Base-by-base conservation (phyloP, 2,329 filamentous ascomycete genomes). In the Xylaria sp. region DNA sequence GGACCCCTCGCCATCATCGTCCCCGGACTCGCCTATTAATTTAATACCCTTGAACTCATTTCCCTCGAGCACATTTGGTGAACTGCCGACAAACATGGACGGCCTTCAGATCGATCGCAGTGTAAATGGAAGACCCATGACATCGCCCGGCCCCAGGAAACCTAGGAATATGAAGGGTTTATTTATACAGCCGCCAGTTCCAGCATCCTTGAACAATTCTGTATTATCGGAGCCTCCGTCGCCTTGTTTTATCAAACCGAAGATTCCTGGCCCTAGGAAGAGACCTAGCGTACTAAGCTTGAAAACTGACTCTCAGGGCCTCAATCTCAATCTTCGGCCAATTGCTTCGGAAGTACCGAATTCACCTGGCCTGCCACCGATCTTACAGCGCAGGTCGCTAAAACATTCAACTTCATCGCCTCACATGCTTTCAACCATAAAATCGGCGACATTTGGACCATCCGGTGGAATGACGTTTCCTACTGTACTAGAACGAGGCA, bases 1-100 rank as follows among this genome's bases (percentile, higher is more conserved):
- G 34, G 95, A 98, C 75, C 91, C 93, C 7, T 98, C 95, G 4
- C 94, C 96, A 2, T 95, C 92, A 61, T 93, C 94, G 24, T 98
- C 95, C 1, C 95, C 95, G 8, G 94, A 98, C 80, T 98, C 96
- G 2, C 93, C 94, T 1, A 84, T 92, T 63, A 91, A 92, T 65
- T 84, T 94, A 64, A 87, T 91, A 64, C 90, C 93, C 2, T 84
- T 93, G 53, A 89, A 88, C 57, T 89, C 90, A 14, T 93, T 92
- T 74, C 85, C 89, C 0, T 85, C 87, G 4, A 88, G 89, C 6
- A 84, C 84, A 3, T 89, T 90, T 71, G 83, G 82, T 66, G 79
- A 80, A 57, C 75, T 85, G 63, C 76, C 81, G 3, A 79, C 81
- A 19, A 78, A 72, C 61, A 83, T 84, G 83, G 82, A 82, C 75